These are phyloP conservation scores for Bruguiera hainesii DNA, from an alignment of 441 rosid genomes.

Conservation along the genomic window DNA sequence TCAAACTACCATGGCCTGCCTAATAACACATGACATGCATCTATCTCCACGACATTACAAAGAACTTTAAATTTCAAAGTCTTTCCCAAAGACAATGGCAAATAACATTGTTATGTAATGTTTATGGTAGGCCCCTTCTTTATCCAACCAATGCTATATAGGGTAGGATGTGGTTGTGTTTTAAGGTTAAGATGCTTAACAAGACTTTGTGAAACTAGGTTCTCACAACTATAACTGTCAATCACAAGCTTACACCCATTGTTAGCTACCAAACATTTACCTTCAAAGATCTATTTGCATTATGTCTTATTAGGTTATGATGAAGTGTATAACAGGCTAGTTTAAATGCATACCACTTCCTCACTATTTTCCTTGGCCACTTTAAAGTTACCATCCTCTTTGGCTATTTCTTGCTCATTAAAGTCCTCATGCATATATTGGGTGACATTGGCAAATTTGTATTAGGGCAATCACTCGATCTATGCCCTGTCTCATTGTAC, in stretches of 20 bases:
- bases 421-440: not conserved
- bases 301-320: not conserved
- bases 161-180: not conserved
- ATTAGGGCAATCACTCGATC: not conserved
- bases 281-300: not conserved
- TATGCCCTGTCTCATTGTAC: not conserved
- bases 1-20: not conserved
- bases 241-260: not conserved
- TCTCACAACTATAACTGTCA: not conserved
- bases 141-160: conserved; percentile 1
- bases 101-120: not conserved
- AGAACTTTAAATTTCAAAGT: not conserved
- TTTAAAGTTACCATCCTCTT: not conserved
- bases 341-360: not conserved
- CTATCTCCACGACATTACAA: not conserved
- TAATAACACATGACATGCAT: not conserved
- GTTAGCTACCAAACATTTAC: not conserved
- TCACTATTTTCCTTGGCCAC: not conserved
- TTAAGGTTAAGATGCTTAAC: conserved; percentile 1
- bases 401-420: not conserved
- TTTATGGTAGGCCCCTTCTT: not conserved
- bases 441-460: conserved; percentile 4
- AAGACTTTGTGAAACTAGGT: not conserved
- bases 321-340: not conserved
- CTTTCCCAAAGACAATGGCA: not conserved